Evolutionary conservation across 495 filamentous ascomycete species (phyloP), one percentile per base, ranked within the genome.

Genomic region (Aspergillus coremiiformis): DNA sequence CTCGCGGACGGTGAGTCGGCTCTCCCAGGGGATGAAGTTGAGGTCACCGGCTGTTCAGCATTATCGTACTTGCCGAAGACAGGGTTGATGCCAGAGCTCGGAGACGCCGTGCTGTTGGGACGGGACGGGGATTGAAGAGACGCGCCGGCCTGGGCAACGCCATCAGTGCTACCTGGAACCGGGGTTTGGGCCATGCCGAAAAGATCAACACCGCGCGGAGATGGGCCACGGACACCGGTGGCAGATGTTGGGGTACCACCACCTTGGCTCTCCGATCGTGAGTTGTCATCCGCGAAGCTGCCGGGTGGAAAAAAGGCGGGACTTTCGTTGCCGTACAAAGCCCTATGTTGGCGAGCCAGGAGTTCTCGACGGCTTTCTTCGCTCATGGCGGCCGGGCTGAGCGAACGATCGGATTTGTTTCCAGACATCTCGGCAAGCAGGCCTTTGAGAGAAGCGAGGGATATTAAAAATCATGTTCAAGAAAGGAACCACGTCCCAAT

Each of bases 341-440:
- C 90, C 56, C 85, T 86, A 66, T 93, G 90, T 69, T 98, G 93
- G 63, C 91, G 91, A 58, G 90, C 86, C 61, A 98, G 92, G 60
- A 98, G 82, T 52, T 96, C 90, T 53, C 93, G 92, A 62, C 93
- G 90, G 53, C 95, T 90, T 46, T 97, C 93, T 73, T 97, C 93
- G 66, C 84, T 91, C 86, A 95, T 85, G 47, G 82, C 80, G 62
- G 87, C 85, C 2, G 92, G 92, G 75, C 92, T 97, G 75, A 90
- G 78, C 57, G 91, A 85, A 59, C 92, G 90, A 62, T 96, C 93
- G 65, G 87, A 82, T 74, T 95, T 94, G 71, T 77, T 83, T 66
- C 80, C 79, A 66, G 85, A 83, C 66, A 93, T 78, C 61, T 94
- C 91, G 81, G 85, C 77, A 76, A 88, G 78, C 66, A 86, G 79